Evolutionary conservation across 257 asterid species (phyloP).

Genomic region (Solanum neorickii): DNA sequence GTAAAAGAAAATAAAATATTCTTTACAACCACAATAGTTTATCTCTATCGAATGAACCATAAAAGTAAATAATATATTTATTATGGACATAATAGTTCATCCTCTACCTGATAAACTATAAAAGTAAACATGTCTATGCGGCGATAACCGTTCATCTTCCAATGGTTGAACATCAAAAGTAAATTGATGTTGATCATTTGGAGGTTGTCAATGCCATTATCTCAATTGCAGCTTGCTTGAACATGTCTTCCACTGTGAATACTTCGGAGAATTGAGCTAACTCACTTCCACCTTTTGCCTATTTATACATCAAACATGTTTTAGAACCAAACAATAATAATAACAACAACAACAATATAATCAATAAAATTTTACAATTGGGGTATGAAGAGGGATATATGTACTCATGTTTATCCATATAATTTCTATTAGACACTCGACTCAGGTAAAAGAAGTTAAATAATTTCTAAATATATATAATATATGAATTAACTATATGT

Average conservation of each 20-base stretch:
- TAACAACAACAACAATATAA: background rate
- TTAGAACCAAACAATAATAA: background rate
- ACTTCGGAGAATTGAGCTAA: conserved; percentile 19
- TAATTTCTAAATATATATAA: background rate
- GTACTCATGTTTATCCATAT: background rate
- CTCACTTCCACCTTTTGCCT: conserved; percentile 31
- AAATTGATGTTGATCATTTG: background rate
- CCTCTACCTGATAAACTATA: background rate
- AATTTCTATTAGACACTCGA: background rate
- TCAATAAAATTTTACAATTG: background rate
- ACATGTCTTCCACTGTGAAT: conserved; percentile 47
- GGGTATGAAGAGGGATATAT: background rate
- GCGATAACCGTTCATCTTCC: background rate
- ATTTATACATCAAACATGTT: background rate
- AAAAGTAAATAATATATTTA: background rate
- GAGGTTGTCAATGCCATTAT: conserved; percentile 37
- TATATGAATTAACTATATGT: too few species aligned
- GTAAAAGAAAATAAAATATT: background rate
- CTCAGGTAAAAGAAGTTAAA: background rate
- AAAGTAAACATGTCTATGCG: background rate
- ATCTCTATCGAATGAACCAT: background rate
- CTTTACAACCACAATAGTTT: background rate
- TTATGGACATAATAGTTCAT: background rate
- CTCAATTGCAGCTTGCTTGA: conserved; percentile 62
- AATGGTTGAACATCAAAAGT: background rate